Evolutionary conservation across 176 grass and related monocot genomes (phyloP).

Genomic region (Musa itinerans): DNA sequence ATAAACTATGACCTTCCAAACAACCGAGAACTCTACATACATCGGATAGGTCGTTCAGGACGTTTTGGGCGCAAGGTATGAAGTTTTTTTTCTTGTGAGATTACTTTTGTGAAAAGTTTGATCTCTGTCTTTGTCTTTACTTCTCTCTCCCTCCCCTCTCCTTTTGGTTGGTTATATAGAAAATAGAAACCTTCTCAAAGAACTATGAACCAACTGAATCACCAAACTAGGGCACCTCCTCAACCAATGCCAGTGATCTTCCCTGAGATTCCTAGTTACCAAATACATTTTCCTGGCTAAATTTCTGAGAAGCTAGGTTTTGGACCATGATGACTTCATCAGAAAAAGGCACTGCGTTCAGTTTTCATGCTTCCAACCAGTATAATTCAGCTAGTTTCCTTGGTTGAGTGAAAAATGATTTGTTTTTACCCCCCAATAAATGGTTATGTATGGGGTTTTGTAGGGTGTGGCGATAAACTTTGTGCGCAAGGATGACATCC

Average conservation of each 20-base stretch:
- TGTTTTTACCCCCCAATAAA: not conserved
- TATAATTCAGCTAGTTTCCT: not conserved
- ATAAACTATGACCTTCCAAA: conserved; percentile 98
- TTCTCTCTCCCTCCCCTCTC: not conserved
- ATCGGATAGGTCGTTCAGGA: conserved; percentile 87
- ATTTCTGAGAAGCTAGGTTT: too few relatives aligned
- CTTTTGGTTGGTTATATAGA: too few relatives aligned
- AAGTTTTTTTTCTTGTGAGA: not conserved
- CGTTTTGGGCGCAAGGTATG: conserved; percentile 95
- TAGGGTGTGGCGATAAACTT: conserved; percentile 99
- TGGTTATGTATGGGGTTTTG: not conserved
- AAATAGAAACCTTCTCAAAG: too few relatives aligned
- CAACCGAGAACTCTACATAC: conserved; percentile 97
- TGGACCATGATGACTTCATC: too few relatives aligned
- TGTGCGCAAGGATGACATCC: conserved; percentile 90
- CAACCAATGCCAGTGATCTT: too few relatives aligned
- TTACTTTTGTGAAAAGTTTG: not conserved
- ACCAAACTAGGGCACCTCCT: too few relatives aligned
- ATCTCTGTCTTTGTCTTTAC: not conserved
- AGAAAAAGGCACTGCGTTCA: too few relatives aligned
- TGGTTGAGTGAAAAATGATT: not conserved
- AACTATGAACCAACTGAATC: too few relatives aligned
- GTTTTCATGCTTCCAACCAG: too few relatives aligned
- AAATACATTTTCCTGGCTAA: too few relatives aligned
- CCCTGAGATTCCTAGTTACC: too few relatives aligned